These are phyloP conservation scores for Patellifolia procumbens DNA, from an alignment of 179 eudicot genomes.

Conservation along the genomic window DNA sequence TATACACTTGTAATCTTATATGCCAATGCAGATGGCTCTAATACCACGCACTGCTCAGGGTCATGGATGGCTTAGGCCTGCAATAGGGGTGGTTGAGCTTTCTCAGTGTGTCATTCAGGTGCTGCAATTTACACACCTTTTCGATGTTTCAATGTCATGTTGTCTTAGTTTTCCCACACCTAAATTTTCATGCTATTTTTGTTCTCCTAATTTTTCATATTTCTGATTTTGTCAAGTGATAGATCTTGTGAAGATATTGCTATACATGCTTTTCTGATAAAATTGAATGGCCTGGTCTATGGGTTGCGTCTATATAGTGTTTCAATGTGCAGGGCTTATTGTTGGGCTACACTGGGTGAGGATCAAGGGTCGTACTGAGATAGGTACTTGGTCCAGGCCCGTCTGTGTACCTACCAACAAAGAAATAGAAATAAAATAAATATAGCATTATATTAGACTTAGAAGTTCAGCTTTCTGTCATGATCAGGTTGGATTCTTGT, in stretches of 20 bases:
- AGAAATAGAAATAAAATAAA: too few species aligned
- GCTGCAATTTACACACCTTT: constrained; percentile 8
- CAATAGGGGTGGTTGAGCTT: constrained; percentile 88
- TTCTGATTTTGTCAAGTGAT: background rate
- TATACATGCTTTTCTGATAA: too few species aligned
- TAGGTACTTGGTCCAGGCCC: too few species aligned
- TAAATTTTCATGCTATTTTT: too few species aligned
- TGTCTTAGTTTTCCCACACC: background rate
- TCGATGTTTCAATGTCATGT: background rate
- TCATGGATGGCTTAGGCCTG: constrained; percentile 98
- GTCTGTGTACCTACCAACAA: too few species aligned
- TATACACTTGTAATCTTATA: too few species aligned
- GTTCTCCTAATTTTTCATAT: background rate
- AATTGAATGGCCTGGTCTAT: too few species aligned
- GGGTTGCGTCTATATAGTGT: background rate
- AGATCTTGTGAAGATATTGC: background rate
- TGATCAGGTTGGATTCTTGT: constrained; percentile 1
- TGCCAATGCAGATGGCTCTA: constrained; percentile 71
- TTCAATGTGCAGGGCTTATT: too few species aligned
- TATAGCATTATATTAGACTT: too few species aligned
- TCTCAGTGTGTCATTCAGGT: constrained; percentile 94
- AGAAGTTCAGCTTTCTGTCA: background rate
- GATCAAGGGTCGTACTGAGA: too few species aligned
- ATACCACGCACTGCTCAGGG: constrained; percentile 81
- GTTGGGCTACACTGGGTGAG: too few species aligned